phyloP scores from a whole-genome alignment of 164 flowering plant species.

The Platanus orientalis region DNA sequence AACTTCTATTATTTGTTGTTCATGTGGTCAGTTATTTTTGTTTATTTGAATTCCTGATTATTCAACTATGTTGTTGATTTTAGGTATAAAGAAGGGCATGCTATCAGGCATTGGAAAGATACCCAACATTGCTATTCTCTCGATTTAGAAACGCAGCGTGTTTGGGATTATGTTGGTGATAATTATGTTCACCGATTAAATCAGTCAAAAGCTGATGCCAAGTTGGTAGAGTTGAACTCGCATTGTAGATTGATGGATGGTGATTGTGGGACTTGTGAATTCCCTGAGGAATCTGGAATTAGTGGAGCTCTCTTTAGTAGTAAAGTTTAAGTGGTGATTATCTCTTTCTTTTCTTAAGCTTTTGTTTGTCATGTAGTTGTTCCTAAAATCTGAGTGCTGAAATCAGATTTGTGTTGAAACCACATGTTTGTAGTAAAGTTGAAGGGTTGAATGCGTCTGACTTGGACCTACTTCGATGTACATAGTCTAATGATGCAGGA shows the following conservation, averaged over 20 bases:
- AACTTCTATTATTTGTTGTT: background rate
- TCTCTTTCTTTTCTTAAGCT: background rate
- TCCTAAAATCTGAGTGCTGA: background rate
- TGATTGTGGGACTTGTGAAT: constrained; percentile 58
- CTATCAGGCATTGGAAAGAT: constrained; percentile 78
- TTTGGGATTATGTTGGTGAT: constrained; percentile 99
- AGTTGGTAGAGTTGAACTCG: constrained; percentile 41
- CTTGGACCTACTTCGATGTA: too few species aligned
- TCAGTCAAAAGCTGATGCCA: constrained; percentile 83
- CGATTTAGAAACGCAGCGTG: constrained; percentile 70
- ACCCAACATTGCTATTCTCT: constrained; percentile 86
- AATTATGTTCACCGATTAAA: constrained; percentile 81
- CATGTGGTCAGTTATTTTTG: background rate
- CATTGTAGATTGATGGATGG: constrained; percentile 50
- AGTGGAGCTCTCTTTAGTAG: constrained; percentile 59
- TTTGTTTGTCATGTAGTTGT: background rate
- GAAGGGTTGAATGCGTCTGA: too few species aligned
- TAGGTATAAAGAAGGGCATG: constrained; percentile 93
- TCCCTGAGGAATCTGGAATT: constrained; percentile 66
- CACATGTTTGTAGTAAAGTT: background rate
- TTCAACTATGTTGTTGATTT: constrained; percentile 10
- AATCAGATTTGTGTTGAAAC: background rate
- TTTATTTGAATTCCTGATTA: background rate
- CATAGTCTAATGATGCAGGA: too few species aligned
- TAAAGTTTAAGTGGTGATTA: constrained; percentile 77